Evolutionary conservation across 257 asterid genomes (phyloP).

Genomic region (Marsdenia floribunda): DNA sequence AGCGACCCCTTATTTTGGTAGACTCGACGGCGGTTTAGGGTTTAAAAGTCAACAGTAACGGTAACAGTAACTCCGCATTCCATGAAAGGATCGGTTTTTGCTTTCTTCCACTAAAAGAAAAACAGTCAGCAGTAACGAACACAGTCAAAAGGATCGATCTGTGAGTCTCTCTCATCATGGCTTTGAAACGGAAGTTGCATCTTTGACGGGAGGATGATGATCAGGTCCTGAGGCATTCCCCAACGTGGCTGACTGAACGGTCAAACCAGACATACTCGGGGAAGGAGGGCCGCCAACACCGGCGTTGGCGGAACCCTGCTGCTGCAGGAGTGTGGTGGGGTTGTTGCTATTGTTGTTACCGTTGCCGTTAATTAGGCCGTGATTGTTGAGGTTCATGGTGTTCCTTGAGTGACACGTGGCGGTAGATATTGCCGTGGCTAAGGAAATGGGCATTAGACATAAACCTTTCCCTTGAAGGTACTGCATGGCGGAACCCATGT

Average conservation of each 20-base stretch:
- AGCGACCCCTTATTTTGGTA: slow-evolving; percentile 36
- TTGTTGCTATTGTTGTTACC: neutral
- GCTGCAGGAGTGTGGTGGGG: slow-evolving; percentile 21
- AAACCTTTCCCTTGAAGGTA: slow-evolving; percentile 92
- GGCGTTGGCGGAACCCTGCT: slow-evolving; percentile 11
- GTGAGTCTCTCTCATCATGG: slow-evolving; percentile 7
- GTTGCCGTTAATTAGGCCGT: neutral
- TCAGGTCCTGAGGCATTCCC: slow-evolving; percentile 32
- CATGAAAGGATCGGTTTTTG: too few relatives aligned
- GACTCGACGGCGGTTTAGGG: slow-evolving; percentile 41
- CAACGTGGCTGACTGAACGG: slow-evolving; percentile 60
- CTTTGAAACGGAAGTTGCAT: slow-evolving; percentile 48
- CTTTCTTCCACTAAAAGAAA: neutral
- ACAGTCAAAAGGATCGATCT: slow-evolving; percentile 14
- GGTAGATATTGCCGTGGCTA: slow-evolving; percentile 83
- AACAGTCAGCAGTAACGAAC: slow-evolving; percentile 21
- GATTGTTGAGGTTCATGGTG: slow-evolving; percentile 18
- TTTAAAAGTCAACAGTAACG: neutral
- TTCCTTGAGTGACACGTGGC: slow-evolving; percentile 65
- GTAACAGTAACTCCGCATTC: neutral
- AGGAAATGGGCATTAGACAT: slow-evolving; percentile 90
- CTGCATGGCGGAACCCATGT: slow-evolving; percentile 98
- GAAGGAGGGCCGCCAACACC: slow-evolving; percentile 40
- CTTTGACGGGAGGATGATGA: slow-evolving; percentile 36
- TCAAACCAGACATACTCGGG: slow-evolving; percentile 64